Base-by-base conservation (phyloP, 352 stramenopile species). In the Globisporangium heterothallicum region DNA sequence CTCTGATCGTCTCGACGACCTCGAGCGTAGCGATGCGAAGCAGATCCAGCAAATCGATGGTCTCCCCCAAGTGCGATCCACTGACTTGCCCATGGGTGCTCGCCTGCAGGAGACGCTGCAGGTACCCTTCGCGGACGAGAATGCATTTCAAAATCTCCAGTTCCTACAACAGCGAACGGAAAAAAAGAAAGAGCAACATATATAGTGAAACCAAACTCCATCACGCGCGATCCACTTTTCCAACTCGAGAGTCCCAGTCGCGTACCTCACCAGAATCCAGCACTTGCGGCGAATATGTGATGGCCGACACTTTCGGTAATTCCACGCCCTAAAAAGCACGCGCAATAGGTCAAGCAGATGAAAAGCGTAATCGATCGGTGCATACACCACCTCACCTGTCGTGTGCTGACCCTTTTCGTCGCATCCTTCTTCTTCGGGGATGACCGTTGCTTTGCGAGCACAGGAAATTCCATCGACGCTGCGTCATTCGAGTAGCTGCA, bases 131-230 rank as follows among this genome's bases (percentile, higher is more conserved):
- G 7, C 88, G 76, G 0, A 97, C 73, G 25, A 97, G 74, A 36
- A 96, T 91, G 49, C 74, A 82, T 45, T 97, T 97, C 40, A 96
- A 66, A 14, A 94, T 70, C 42, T 97, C 86, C 18, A 97, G 67
- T 45, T 97, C 88, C 73, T 91, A 25, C 22, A 21, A 6, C 29
- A 7, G n/a, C 16, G 16, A 32, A 30, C 14, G 13, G 21, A 36
- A 34, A 24, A 19, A 10, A 21, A 22, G 25, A 12, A 25, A 10
- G 1, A 43, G 49, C 14, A 12, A 18, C 24, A n/a, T n/a, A n/a
- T 49, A 25, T 2, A 19, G 19, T 18, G 9, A 19, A 16, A 41
- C 19, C 18, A 14, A 36, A 38, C 13, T 13, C 2, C 13, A 18
- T 25, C 0, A 8, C 24, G 43, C 2, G 26, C n/a, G 32, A 36